A percentile compares a stretch with the other conserved stretches of the same genome.
Conservation (phyloP, 495 filamentous ascomycete genomes). For the Tuber magnatum region DNA sequence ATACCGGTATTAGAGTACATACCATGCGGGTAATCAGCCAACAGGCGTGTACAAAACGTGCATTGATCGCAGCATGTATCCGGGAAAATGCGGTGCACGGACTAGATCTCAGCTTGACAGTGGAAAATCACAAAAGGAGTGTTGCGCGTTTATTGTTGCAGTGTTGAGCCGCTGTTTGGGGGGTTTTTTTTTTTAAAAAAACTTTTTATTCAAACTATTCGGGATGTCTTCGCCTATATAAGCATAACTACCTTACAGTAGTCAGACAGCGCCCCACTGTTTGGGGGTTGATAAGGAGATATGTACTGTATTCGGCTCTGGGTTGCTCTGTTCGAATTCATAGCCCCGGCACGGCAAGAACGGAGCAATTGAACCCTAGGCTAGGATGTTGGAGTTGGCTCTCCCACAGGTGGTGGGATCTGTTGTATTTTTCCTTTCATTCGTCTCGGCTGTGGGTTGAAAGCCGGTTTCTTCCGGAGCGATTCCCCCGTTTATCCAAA, state of each 20-base stretch:
- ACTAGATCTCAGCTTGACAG: background rate
- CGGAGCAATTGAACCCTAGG: background rate
- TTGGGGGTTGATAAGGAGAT: background rate
- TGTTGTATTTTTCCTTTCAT: background rate
- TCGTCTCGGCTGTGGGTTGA: background rate
- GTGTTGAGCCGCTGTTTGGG: background rate
- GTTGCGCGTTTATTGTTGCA: background rate
- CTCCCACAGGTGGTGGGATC: background rate
- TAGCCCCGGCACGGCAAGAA: background rate
- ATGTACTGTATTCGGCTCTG: background rate
- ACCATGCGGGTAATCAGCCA: background rate
- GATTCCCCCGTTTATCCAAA: background rate
- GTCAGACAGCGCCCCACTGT: too few species aligned
- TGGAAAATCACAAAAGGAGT: background rate
- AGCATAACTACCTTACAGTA: too few species aligned
- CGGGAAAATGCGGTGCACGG: background rate
- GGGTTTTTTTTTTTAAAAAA: too few species aligned
- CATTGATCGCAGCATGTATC: background rate
- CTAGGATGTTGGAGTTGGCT: background rate
- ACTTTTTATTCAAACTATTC: too few species aligned
- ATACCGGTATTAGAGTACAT: background rate
- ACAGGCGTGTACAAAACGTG: conserved; percentile 3
- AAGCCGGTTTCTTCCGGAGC: background rate
- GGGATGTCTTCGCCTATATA: too few species aligned
- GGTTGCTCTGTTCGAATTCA: background rate